Percentiles rank a stretch among this genome's conserved stretches.
These are phyloP conservation scores for Spongospora subterranea DNA, from an alignment of 208 protist genomes.

Conservation along the genomic window DNA sequence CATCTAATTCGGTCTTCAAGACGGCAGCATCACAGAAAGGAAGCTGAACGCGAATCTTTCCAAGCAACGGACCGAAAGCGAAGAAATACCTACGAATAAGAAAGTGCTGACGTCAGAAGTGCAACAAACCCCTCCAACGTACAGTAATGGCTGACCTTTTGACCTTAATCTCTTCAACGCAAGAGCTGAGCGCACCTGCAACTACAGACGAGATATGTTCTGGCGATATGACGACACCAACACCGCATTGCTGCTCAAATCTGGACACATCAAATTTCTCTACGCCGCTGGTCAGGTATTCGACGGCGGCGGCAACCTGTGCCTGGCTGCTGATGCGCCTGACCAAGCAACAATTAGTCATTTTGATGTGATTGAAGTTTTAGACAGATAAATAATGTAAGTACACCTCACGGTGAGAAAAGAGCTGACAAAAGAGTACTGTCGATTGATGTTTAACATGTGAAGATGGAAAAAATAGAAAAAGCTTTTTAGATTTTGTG, in stretches of 20 bases:
- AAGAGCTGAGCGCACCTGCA: constrained; percentile 32
- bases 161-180: constrained; percentile 62
- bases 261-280: background rate
- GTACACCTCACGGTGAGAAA: too few species aligned
- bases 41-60: constrained; percentile 37
- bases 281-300: constrained; percentile 1
- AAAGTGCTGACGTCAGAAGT: too few species aligned
- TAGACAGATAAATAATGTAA: background rate
- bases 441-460: too few species aligned
- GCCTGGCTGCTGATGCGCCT: background rate
- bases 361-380: background rate
- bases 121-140: too few species aligned
- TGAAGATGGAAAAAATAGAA: background rate
- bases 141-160: constrained; percentile 67
- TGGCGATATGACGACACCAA: constrained; percentile 71
- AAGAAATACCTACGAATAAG: background rate
- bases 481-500: background rate
- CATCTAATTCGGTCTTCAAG: constrained; percentile 74
- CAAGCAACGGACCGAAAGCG: background rate
- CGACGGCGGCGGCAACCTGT: constrained; percentile 45
- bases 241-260: constrained; percentile 67
- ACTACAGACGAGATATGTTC: constrained; percentile 70
- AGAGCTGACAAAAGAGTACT: too few species aligned
- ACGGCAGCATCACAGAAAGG: constrained; percentile 70
- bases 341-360: background rate